Evolutionary conservation across 2,329 filamentous ascomycete species (phyloP), one percentile per base, ranked within the genome.

Genomic region (Fusarium setosum): DNA sequence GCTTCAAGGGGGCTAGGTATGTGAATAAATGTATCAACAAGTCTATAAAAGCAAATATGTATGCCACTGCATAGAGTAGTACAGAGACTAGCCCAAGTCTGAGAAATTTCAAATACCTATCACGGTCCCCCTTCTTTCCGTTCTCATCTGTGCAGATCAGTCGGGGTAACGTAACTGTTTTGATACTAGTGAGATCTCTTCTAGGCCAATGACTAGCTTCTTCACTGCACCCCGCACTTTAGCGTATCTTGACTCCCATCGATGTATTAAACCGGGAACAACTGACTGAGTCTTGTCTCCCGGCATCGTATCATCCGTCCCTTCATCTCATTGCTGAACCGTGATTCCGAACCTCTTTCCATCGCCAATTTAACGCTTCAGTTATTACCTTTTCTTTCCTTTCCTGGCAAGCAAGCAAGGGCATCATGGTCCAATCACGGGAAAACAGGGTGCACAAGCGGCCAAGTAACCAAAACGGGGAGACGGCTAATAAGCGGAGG

Each of bases 401-500:
- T n/a, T n/a, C n/a, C n/a, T n/a, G n/a, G n/a, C n/a, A n/a, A n/a
- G n/a, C n/a, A n/a, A n/a, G 15, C 38, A 41, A 41, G 38, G 38
- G 21, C 23, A 24, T 20, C 38, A 41, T 41, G 38, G 21, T 15
- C 8, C 38, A 41, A 20, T 18, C 21, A 41, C 21, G 23, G n/a
- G 38, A 41, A 26, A 41, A 23, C 38, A 41, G 42, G 6, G 42
- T 45, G 2, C 42, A 29, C 3, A 45, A 45, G 42, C 42, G 24
- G 42, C 29, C 42, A 31, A 13, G 42, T 17, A 31, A 45, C 8
- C 13, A 12, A 29, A 17, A 26, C 12, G 42, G 26, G 6, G 42
- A 45, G n/a, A 10, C 12, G 24, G 42, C 23, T 11, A n/a, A n/a
- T n/a, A 59, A 55, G 13, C 17, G 66, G 31, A 56, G 68, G 23